These are phyloP conservation scores for Tulasnella sp. DNA, from an alignment of 768 basidiomycete genomes.

Conservation along the genomic window DNA sequence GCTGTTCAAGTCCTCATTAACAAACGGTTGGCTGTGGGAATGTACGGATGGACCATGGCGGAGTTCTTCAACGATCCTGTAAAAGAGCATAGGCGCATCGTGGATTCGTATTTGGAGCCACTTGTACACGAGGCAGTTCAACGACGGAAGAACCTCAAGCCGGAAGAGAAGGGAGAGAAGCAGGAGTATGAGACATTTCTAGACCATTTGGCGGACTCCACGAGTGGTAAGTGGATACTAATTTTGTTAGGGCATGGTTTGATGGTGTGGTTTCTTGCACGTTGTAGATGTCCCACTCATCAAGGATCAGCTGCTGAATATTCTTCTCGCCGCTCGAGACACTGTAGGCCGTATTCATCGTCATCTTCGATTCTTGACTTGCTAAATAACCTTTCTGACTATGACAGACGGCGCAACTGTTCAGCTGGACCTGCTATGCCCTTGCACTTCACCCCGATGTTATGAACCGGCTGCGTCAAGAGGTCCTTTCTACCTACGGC, in stretches of 20 bases:
- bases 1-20: not conserved
- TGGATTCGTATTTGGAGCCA: conserved; percentile 12
- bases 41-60: not conserved
- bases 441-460: conserved; percentile 20
- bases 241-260: not conserved
- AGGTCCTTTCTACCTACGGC: conserved; percentile 22
- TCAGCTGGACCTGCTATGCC: conserved; percentile 16
- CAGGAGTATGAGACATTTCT: conserved; percentile 12
- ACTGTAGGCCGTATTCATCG: conserved; percentile 1
- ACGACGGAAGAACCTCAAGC: not conserved
- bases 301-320: conserved; percentile 20
- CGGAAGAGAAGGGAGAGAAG: not conserved
- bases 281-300: not conserved
- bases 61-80: conserved; percentile 13
- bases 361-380: not conserved
- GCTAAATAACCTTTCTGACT: not conserved
- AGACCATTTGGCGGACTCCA: conserved; percentile 18
- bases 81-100: not conserved
- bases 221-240: not conserved
- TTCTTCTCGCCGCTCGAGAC: conserved; percentile 22
- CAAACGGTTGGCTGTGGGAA: not conserved
- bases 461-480: conserved; percentile 22
- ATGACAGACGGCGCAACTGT: conserved; percentile 15
- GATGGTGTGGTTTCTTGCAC: not conserved
- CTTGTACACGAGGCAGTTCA: conserved; percentile 13